phyloP scores from a whole-genome alignment of 1,139 yeast genomes.

The Suhomyces guaymorum region DNA sequence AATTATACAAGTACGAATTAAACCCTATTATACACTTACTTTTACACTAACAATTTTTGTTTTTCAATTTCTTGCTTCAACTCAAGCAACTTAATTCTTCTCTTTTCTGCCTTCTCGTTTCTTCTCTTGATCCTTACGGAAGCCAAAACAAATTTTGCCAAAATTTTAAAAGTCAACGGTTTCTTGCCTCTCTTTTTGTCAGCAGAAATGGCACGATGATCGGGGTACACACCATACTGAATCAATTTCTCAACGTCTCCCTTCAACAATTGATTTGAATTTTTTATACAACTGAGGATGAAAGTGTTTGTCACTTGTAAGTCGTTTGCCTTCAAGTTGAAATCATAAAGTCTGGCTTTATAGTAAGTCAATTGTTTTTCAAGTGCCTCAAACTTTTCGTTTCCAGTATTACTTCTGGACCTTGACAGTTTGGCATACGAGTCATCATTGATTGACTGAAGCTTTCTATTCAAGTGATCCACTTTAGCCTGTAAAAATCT shows the following conservation, averaged over 20 bases:
- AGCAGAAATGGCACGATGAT: constrained; percentile 28
- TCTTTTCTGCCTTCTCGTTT: constrained; percentile 26
- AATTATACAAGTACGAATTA: constrained; percentile 5
- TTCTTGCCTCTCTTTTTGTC: constrained; percentile 14
- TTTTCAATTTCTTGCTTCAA: constrained; percentile 32
- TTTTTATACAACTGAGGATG: constrained; percentile 46
- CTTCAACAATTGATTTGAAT: constrained; percentile 40
- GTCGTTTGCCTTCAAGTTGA: constrained; percentile 45
- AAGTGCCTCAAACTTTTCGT: constrained; percentile 14
- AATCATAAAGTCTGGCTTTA: constrained; percentile 40
- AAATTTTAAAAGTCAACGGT: constrained; percentile 16
- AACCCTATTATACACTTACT: constrained; percentile 7
- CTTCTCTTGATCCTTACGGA: constrained; percentile 52
- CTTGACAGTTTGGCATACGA: too few species aligned
- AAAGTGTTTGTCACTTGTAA: constrained; percentile 54
- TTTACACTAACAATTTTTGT: constrained; percentile 11
- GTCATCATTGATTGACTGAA: constrained; percentile 11
- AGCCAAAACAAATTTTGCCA: constrained; percentile 58
- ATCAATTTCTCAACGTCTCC: constrained; percentile 47
- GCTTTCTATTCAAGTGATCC: constrained; percentile 19
- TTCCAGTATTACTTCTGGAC: constrained; percentile 1
- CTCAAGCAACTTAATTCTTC: constrained; percentile 27
- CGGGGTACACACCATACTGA: constrained; percentile 54
- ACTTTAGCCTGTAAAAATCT: constrained; percentile 21
- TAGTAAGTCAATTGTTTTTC: constrained; percentile 37